Evolutionary conservation across 208 protist species (phyloP).

Genomic region (Balamuthia mandrillaris): DNA sequence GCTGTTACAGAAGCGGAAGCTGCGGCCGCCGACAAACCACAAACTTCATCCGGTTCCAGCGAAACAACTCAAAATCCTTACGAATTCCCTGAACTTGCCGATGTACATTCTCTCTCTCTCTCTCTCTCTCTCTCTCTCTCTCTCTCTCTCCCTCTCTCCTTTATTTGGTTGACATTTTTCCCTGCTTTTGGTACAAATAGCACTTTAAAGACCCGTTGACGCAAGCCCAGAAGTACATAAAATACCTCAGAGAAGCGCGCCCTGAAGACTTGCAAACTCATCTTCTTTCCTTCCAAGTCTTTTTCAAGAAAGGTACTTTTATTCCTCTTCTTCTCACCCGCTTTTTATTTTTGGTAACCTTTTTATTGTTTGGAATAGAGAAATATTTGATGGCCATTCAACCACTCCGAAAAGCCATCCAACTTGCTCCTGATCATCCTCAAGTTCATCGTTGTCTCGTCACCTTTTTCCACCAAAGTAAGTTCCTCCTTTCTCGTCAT

Average conservation of each 20-base stretch:
- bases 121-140: not conserved
- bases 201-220: not conserved
- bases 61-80: not conserved
- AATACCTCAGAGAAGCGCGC: not conserved
- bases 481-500: not conserved
- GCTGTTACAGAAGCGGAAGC: not conserved
- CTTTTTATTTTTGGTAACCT: not conserved
- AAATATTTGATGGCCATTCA: not conserved
- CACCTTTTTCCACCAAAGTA: not conserved
- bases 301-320: not conserved
- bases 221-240: not conserved
- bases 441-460: not conserved
- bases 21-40: not conserved
- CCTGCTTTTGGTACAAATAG: not conserved
- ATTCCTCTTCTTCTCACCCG: not conserved
- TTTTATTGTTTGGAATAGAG: not conserved
- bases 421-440: not conserved
- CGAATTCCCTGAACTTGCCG: not conserved
- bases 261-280: not conserved
- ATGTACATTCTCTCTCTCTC: not conserved
- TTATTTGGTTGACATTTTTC: not conserved
- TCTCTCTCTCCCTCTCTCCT: not conserved
- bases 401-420: not conserved
- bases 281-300: not conserved
- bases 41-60: not conserved